These are phyloP conservation scores for Cladosporium cucumerinum DNA, from an alignment of 2,329 filamentous ascomycete species.

Conservation along the genomic window DNA sequence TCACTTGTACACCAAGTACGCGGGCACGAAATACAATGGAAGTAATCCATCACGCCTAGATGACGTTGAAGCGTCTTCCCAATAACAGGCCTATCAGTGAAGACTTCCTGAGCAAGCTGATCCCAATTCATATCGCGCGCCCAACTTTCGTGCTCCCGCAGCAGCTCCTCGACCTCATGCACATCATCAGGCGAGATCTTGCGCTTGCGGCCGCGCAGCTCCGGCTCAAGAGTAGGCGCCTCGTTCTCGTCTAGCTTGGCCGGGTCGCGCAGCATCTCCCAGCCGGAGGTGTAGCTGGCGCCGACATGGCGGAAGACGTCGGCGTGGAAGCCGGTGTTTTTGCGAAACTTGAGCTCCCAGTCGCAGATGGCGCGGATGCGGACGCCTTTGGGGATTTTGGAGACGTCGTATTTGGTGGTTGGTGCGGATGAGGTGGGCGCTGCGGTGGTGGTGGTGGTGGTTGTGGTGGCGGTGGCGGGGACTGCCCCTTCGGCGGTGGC, in stretches of 20 bases:
- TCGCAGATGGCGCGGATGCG: constrained; percentile 6
- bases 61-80: not conserved
- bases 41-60: not conserved
- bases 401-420: constrained; percentile 6
- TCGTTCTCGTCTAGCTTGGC: not conserved
- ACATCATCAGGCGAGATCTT: not conserved
- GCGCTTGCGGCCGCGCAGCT: not conserved
- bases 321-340: constrained; percentile 2
- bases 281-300: constrained; percentile 1
- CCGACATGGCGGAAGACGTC: constrained; percentile 4
- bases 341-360: constrained; percentile 1
- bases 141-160: not conserved
- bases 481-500: no score
- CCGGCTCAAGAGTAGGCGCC: not conserved
- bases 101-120: not conserved
- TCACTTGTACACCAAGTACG: constrained; percentile 3
- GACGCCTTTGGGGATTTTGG: not conserved
- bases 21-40: not conserved
- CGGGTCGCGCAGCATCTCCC: not conserved
- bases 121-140: constrained; percentile 1
- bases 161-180: constrained; percentile 3
- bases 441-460: no score
- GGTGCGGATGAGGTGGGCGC: no score
- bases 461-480: not conserved
- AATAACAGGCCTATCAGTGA: not conserved